Evolutionary conservation across 805 yeast genomes (phyloP).

Genomic region (Wickerhamiella slavikovae): DNA sequence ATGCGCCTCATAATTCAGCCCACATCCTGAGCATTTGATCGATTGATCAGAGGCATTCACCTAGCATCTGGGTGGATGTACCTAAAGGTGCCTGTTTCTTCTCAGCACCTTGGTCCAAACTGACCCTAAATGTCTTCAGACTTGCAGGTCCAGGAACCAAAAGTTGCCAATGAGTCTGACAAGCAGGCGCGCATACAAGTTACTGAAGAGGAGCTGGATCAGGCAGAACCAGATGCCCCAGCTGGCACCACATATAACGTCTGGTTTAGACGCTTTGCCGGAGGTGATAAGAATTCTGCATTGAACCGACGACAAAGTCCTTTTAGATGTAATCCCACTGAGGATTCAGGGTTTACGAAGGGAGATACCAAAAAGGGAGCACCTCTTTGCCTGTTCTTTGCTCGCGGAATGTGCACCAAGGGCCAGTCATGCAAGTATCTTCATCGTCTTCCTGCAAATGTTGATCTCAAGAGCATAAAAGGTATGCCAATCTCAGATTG

Average conservation of each 20-base stretch:
- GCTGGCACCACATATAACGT: slow-evolving; percentile 64
- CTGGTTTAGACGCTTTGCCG: slow-evolving; percentile 84
- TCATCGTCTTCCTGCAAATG: slow-evolving; percentile 49
- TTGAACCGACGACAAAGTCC: slow-evolving; percentile 25
- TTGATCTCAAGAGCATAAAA: slow-evolving; percentile 37
- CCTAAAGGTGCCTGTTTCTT: no score
- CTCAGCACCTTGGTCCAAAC: no score
- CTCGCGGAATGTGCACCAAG: slow-evolving; percentile 68
- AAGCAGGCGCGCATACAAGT: slow-evolving; percentile 8
- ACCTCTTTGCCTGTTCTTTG: slow-evolving; percentile 58
- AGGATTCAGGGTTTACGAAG: slow-evolving; percentile 57
- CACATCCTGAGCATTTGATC: no score
- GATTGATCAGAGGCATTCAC: no score
- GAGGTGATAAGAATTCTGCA: slow-evolving; percentile 33
- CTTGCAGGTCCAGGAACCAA: no score
- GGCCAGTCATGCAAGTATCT: slow-evolving; percentile 60
- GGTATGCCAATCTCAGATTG: slow-evolving; percentile 70
- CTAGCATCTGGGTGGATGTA: no score
- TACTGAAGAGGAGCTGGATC: slow-evolving; percentile 2
- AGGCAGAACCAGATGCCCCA: slow-evolving; percentile 20
- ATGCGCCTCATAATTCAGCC: no score
- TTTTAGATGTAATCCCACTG: slow-evolving; percentile 34
- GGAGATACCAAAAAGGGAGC: slow-evolving; percentile 58
- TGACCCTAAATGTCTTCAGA: no score
- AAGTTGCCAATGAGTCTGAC: neutral